Evolutionary conservation across 495 filamentous ascomycete genomes (phyloP).

Genomic region (Platismatia glauca): DNA sequence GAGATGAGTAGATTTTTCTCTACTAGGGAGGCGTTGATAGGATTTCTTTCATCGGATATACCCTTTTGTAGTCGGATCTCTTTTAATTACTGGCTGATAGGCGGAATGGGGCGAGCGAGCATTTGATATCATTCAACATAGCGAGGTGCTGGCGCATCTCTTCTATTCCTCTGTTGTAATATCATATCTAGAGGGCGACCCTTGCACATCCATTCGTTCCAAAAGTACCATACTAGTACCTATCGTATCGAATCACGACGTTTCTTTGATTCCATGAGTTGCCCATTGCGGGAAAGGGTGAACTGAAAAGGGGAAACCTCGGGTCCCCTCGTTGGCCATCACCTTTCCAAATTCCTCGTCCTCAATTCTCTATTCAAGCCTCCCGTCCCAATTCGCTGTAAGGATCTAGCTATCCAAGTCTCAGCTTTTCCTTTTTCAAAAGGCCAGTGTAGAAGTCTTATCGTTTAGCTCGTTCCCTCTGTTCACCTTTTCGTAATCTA

Average conservation of each 20-base stretch:
- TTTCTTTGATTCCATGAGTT: neutral
- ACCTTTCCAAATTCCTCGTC: too few species aligned
- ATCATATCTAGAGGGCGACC: neutral
- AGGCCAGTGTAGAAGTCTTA: too few species aligned
- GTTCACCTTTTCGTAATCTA: too few species aligned
- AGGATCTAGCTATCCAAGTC: too few species aligned
- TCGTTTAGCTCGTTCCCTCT: too few species aligned
- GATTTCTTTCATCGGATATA: conserved; percentile 8
- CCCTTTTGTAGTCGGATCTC: neutral
- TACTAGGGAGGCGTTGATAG: neutral
- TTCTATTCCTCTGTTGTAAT: neutral
- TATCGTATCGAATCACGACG: too few species aligned
- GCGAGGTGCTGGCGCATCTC: neutral
- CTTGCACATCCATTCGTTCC: neutral
- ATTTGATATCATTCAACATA: neutral
- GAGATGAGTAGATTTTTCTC: neutral
- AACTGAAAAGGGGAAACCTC: too few species aligned
- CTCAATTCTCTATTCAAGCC: too few species aligned
- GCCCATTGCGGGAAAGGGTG: neutral
- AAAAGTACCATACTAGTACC: too few species aligned
- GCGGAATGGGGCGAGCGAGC: neutral
- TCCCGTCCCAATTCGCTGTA: neutral
- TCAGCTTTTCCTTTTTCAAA: too few species aligned
- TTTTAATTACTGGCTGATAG: neutral
- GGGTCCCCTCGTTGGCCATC: too few species aligned